phyloP scores from a whole-genome alignment of 352 stramenopile genomes.

The Phytopythium delawarense region DNA sequence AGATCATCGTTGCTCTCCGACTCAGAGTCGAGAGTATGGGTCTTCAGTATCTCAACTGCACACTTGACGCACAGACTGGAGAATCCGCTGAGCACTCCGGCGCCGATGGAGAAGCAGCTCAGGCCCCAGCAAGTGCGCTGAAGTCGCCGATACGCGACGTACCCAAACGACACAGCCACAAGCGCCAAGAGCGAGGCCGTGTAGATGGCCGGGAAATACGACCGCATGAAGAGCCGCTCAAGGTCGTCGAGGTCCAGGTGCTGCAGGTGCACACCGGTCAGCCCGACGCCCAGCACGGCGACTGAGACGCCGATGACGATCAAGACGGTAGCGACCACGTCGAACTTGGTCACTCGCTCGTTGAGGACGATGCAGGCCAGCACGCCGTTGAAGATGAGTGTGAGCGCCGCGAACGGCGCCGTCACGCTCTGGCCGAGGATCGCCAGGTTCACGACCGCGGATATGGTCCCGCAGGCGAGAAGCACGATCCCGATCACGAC shows the following conservation, averaged over 20 bases:
- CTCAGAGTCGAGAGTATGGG: slow-evolving; percentile 8
- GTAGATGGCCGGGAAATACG: slow-evolving; percentile 21
- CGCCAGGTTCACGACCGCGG: slow-evolving; percentile 31
- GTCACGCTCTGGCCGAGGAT: slow-evolving; percentile 32
- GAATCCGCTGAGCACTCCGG: slow-evolving; percentile 32
- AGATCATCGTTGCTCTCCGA: slow-evolving; percentile 15
- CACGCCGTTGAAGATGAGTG: slow-evolving; percentile 32
- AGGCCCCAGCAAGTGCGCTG: slow-evolving; percentile 14
- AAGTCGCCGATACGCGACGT: slow-evolving; percentile 13
- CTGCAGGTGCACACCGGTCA: slow-evolving; percentile 16
- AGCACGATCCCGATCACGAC: slow-evolving; percentile 27
- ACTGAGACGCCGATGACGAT: slow-evolving; percentile 28
- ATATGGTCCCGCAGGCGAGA: slow-evolving; percentile 28
- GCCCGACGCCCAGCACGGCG: slow-evolving; percentile 23
- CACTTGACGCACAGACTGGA: slow-evolving; percentile 34
- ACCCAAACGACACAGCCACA: slow-evolving; percentile 8
- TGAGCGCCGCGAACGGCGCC: slow-evolving; percentile 34
- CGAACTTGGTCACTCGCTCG: slow-evolving; percentile 24
- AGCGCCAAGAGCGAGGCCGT: slow-evolving; percentile 15
- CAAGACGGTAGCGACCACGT: slow-evolving; percentile 25
- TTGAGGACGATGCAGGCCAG: slow-evolving; percentile 27
- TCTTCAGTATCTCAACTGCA: slow-evolving; percentile 29
- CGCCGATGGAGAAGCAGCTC: slow-evolving; percentile 24
- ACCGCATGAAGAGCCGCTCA: slow-evolving; percentile 19
- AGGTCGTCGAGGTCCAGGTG: slow-evolving; percentile 19